Evolutionary conservation across 768 basidiomycete species (phyloP), one percentile per base, ranked within the genome.

Genomic region (Gelatoporia subvermispora): DNA sequence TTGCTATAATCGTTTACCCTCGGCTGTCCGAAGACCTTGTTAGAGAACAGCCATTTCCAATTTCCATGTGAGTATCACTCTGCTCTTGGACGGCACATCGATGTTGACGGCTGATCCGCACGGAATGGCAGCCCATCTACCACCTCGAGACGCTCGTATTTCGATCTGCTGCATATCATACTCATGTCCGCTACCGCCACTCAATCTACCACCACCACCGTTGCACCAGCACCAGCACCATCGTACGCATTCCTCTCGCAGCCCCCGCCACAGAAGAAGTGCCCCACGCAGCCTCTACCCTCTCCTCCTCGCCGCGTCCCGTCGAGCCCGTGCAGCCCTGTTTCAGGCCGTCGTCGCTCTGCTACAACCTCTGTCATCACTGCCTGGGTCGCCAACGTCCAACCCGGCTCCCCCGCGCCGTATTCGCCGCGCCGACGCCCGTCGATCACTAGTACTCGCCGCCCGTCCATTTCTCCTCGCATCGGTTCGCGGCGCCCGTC

Each of bases 331-430:
- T 52, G 50, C 20, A 41, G 47, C 3, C 48, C 54, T 13, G 38
- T 45, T 5, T 18, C 48, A 13, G 54, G 50, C 16, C 48, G 65
- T 11, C 64, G 62, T 42, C 70, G 71, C 53, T 74, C 78, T 18
- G 72, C 67, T 45, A 73, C 78, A 2, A 72, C 71, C 54, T 67
- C 75, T 2, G 59, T 71, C 35, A 84, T 88, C 40, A 59, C 75
- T 15, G 54, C 77, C 35, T 89, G 86, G 86, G 82, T 78, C 4
- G 67, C 78, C 17, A 72, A 68, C 53, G 82, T 88, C 47, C 79
- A 83, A 48, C 86, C 85, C 4, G 85, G 85, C 5, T 81, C 85
- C 15, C 85, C 85, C 3, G 71, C 65, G 0, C 68, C 72, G 57
- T 68, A 18, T 68, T 71, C 55, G 20, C 64, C 62, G 7, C 56